phyloP scores from a whole-genome alignment of 2,329 filamentous ascomycete species.

The Amylocarpus encephaloides region DNA sequence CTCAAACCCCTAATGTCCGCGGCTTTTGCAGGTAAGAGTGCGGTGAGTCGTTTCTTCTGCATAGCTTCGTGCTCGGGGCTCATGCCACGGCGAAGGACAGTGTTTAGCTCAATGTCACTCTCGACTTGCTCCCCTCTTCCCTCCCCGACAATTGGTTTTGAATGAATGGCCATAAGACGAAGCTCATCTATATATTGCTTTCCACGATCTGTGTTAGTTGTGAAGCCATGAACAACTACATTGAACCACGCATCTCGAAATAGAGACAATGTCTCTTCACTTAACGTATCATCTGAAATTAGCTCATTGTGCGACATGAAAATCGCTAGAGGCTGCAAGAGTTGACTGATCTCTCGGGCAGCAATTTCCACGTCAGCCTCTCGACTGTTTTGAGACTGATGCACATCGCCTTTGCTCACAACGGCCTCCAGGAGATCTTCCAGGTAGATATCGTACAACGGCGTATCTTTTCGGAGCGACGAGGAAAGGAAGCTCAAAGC shows the following conservation, averaged over 20 bases:
- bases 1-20: slow-evolving; percentile 74
- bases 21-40: slow-evolving; percentile 69
- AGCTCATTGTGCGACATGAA: slow-evolving; percentile 66
- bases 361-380: slow-evolving; percentile 76
- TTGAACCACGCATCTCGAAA: slow-evolving; percentile 97
- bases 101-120: slow-evolving; percentile 95
- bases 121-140: slow-evolving; percentile 85
- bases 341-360: slow-evolving; percentile 77
- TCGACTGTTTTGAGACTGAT: slow-evolving; percentile 65
- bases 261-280: slow-evolving; percentile 66
- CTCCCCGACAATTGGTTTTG: slow-evolving; percentile 79
- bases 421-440: slow-evolving; percentile 78
- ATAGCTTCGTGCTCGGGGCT: slow-evolving; percentile 68
- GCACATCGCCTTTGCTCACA: slow-evolving; percentile 82
- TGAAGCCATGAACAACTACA: slow-evolving; percentile 89
- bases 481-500: slow-evolving; percentile 74
- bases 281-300: slow-evolving; percentile 38
- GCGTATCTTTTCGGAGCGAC: slow-evolving; percentile 60
- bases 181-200: slow-evolving; percentile 71
- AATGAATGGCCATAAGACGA: slow-evolving; percentile 77
- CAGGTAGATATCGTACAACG: slow-evolving; percentile 76
- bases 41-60: slow-evolving; percentile 72
- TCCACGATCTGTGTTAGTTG: slow-evolving; percentile 64
- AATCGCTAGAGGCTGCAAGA: slow-evolving; percentile 80
- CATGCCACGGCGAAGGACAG: slow-evolving; percentile 80